Percentiles rank a stretch among this genome's conserved stretches.
Conservation (phyloP, 176 grass and related monocot genomes). For the Paspalum vaginatum region DNA sequence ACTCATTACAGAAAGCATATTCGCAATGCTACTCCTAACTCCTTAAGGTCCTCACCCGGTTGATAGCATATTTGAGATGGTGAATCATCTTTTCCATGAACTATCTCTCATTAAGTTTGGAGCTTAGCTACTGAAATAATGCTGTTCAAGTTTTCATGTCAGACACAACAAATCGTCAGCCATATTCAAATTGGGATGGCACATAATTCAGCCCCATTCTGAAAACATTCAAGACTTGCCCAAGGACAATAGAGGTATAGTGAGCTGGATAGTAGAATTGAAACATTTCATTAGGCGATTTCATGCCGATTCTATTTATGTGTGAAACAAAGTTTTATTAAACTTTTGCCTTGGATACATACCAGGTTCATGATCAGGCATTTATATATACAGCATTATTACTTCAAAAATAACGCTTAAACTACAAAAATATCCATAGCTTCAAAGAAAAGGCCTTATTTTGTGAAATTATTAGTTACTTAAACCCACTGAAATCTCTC, state of each 20-base stretch:
- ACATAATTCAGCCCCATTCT: not conserved
- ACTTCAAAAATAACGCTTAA: not conserved
- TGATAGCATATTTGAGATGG: conserved; percentile 5
- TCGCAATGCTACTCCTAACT: not conserved
- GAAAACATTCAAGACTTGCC: conserved; percentile 7
- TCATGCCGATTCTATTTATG: not conserved
- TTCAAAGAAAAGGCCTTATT: not conserved
- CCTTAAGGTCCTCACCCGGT: not conserved
- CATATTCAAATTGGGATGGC: not conserved
- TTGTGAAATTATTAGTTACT: not conserved
- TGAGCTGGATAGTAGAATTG: not conserved
- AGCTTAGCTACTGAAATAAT: not conserved
- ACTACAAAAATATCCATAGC: not conserved
- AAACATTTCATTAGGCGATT: not conserved
- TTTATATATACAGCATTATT: not conserved
- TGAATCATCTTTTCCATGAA: not conserved
- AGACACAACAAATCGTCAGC: not conserved
- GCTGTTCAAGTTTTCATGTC: not conserved
- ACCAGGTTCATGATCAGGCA: not conserved
- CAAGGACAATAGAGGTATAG: not conserved
- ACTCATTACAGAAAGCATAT: not conserved
- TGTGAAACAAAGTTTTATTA: not conserved
- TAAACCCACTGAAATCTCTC: not conserved
- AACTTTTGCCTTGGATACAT: not conserved
- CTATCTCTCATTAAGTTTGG: not conserved